phyloP scores from a whole-genome alignment of 306 rosid genomes.

The Vachellia collinsii region DNA sequence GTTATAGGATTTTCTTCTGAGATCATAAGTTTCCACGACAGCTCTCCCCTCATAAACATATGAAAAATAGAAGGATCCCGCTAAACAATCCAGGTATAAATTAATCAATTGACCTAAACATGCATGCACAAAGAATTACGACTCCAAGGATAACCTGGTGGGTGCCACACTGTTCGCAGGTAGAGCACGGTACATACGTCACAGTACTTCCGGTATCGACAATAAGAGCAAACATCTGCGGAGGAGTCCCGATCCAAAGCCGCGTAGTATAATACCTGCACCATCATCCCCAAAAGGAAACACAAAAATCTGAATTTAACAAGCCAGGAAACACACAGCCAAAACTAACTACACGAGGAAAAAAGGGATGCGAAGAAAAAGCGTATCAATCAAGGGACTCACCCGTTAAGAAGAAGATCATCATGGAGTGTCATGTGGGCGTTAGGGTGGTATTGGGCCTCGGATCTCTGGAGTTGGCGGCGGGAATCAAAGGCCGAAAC shows the following conservation, averaged over 20 bases:
- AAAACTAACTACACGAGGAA: background rate
- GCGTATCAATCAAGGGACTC: background rate
- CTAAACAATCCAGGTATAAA: conserved; percentile 18
- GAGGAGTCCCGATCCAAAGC: conserved; percentile 97
- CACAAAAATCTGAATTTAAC: background rate
- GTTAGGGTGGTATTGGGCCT: conserved; percentile 46
- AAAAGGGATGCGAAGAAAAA: background rate
- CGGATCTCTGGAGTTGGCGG: conserved; percentile 73
- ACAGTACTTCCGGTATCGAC: conserved; percentile 98
- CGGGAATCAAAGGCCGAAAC: conserved; percentile 40
- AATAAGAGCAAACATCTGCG: conserved; percentile 86
- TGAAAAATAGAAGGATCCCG: background rate
- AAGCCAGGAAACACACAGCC: background rate
- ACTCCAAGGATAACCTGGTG: conserved; percentile 48
- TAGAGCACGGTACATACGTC: conserved; percentile 91
- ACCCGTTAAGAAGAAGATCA: conserved; percentile 93
- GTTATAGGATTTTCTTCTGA: background rate
- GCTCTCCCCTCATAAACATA: conserved; percentile 8
- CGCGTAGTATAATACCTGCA: conserved; percentile 83
- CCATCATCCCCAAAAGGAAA: background rate
- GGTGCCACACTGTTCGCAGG: conserved; percentile 81
- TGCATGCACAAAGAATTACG: background rate
- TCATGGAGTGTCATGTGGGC: conserved; percentile 94
- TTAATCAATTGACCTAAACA: background rate
- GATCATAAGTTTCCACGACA: background rate